phyloP scores from a whole-genome alignment of 495 filamentous ascomycete genomes.

The Lepraria neglecta region DNA sequence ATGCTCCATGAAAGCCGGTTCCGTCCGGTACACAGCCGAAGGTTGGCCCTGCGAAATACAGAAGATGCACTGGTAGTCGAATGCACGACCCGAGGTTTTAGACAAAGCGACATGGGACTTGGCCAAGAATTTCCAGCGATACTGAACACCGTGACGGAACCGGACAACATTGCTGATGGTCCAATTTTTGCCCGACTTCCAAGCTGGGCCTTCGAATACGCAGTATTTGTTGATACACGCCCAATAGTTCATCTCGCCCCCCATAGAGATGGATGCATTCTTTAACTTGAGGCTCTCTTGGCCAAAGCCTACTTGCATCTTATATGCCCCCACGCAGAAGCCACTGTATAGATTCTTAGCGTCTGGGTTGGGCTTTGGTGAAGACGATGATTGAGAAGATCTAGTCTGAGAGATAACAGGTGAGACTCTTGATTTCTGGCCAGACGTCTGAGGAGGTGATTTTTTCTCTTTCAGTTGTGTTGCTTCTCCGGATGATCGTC shows the following conservation, averaged over 20 bases:
- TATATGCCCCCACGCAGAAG: constrained; percentile 47
- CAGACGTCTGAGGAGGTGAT: neutral
- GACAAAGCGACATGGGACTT: constrained; percentile 38
- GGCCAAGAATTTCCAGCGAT: constrained; percentile 44
- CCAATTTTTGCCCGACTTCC: constrained; percentile 21
- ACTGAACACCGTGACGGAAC: constrained; percentile 31
- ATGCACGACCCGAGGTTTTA: constrained; percentile 27
- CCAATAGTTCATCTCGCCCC: constrained; percentile 28
- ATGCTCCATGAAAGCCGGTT: constrained; percentile 40
- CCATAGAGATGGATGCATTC: constrained; percentile 18
- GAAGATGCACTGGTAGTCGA: constrained; percentile 40
- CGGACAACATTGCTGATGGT: constrained; percentile 30
- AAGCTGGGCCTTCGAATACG: constrained; percentile 36
- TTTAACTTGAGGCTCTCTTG: constrained; percentile 27
- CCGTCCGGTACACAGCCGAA: constrained; percentile 32
- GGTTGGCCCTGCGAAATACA: constrained; percentile 34
- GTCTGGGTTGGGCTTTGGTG: constrained; percentile 12
- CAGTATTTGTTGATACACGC: constrained; percentile 37
- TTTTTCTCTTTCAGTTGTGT: neutral
- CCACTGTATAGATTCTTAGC: constrained; percentile 39
- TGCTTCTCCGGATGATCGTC: neutral
- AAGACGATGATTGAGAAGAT: neutral
- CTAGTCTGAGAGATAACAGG: neutral
- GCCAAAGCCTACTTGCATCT: constrained; percentile 35
- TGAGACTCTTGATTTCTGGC: neutral